Evolutionary conservation across 176 grass and related monocot species (phyloP).

Genomic region (Tillandsia fasciculata): DNA sequence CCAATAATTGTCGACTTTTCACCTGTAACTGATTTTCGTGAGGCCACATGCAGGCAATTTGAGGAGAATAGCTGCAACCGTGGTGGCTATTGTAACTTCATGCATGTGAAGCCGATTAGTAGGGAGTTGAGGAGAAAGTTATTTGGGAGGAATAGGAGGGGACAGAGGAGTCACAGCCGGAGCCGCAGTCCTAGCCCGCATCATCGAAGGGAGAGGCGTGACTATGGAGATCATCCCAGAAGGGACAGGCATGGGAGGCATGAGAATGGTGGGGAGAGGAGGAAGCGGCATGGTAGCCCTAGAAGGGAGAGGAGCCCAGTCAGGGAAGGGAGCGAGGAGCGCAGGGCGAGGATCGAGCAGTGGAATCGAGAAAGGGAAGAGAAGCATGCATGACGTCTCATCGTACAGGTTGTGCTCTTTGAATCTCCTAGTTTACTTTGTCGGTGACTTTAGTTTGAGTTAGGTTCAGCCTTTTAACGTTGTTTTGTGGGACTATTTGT

Average conservation of each 20-base stretch:
- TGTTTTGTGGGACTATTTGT: conserved; percentile 2
- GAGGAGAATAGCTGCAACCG: conserved; percentile 21
- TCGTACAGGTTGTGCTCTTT: background rate
- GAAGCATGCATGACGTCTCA: background rate
- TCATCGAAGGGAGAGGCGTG: background rate
- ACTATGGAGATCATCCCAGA: background rate
- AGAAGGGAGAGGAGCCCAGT: conserved; percentile 2
- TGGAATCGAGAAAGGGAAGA: conserved; percentile 19
- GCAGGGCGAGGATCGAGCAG: conserved; percentile 20
- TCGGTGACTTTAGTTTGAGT: background rate
- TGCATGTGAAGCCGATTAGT: conserved; percentile 22
- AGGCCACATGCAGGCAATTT: conserved; percentile 18
- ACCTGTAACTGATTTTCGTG: conserved; percentile 6
- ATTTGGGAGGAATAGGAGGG: conserved; percentile 3
- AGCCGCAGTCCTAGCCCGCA: conserved; percentile 10
- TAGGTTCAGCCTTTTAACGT: background rate
- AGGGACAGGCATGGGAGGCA: conserved; percentile 7
- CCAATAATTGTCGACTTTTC: conserved; percentile 25
- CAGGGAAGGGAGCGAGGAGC: conserved; percentile 20
- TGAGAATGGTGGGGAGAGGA: conserved; percentile 13
- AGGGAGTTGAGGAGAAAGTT: conserved; percentile 14
- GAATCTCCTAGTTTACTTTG: background rate
- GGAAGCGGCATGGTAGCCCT: conserved; percentile 5
- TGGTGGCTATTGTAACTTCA: conserved; percentile 22
- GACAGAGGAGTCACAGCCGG: conserved; percentile 8